These are phyloP conservation scores for Leccinum incarnatum DNA, from an alignment of 768 basidiomycete genomes.

Conservation along the genomic window DNA sequence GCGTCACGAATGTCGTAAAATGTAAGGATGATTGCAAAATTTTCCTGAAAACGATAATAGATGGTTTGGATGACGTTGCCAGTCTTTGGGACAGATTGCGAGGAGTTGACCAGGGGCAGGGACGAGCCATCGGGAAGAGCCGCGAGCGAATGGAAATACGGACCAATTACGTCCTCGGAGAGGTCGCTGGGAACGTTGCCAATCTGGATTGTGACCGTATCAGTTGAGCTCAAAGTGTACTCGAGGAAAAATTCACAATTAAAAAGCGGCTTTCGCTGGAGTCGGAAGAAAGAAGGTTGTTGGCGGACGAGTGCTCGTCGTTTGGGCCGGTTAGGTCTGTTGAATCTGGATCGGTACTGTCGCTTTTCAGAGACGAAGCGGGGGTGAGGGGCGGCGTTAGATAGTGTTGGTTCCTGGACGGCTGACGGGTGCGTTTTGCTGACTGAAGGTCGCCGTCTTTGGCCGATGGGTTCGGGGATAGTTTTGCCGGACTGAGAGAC, in stretches of 20 bases:
- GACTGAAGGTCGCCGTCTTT: constrained; percentile 20
- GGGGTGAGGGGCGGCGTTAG: constrained; percentile 73
- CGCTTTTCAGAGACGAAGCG: constrained; percentile 50
- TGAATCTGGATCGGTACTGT: constrained; percentile 34
- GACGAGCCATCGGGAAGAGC: constrained; percentile 13
- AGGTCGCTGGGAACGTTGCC: constrained; percentile 37
- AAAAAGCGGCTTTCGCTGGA: constrained; percentile 31
- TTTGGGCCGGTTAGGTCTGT: constrained; percentile 25
- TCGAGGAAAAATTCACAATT: constrained; percentile 20
- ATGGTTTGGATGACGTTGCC: constrained; percentile 51
- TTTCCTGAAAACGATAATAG: constrained; percentile 48
- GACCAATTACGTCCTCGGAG: constrained; percentile 29
- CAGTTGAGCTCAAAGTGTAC: constrained; percentile 1
- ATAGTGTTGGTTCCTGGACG: constrained; percentile 35
- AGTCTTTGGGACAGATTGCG: constrained; percentile 12
- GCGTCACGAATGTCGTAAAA: constrained; percentile 63
- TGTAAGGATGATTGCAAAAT: constrained; percentile 54
- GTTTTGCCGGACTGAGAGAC: constrained; percentile 13
- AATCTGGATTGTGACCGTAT: constrained; percentile 33
- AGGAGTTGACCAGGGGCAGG: constrained; percentile 3
- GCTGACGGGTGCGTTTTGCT: constrained; percentile 19
- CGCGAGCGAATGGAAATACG: constrained; percentile 31
- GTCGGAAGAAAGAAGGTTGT: constrained; percentile 12
- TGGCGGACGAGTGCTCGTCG: constrained; percentile 21
- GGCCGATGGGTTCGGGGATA: constrained; percentile 8